A percentile compares a stretch with the other conserved stretches of the same genome.
phyloP scores from a whole-genome alignment of 2,329 filamentous ascomycete genomes.

The Trichoderma koningiopsis region DNA sequence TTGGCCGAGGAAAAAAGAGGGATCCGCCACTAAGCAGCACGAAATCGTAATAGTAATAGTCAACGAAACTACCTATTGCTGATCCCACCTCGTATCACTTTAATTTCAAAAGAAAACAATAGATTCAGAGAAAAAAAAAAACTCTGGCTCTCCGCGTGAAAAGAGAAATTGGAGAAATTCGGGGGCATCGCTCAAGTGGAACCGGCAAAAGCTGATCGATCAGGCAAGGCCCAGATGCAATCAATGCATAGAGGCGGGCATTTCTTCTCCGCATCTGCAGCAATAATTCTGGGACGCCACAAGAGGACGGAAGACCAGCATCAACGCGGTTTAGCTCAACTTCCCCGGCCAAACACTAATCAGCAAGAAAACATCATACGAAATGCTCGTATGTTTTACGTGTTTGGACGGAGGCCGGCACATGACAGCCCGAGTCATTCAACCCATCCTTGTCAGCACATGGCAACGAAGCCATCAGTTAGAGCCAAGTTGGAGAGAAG shows the following conservation, averaged over 20 bases:
- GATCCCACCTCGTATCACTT: not conserved
- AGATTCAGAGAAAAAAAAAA: not conserved
- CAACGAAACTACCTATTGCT: not conserved
- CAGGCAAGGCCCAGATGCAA: not conserved
- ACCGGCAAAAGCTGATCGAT: not conserved
- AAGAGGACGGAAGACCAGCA: not conserved
- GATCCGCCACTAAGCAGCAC: not conserved
- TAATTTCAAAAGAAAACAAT: not conserved
- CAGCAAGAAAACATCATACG: not conserved
- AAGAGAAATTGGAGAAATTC: not conserved
- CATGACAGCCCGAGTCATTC: constrained; percentile 20
- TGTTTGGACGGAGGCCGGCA: not conserved
- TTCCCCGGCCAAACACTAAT: not conserved
- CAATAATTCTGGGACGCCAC: not conserved
- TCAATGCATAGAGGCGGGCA: not conserved
- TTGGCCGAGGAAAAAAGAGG: not conserved
- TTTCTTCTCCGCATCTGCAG: not conserved
- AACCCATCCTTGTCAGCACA: constrained; percentile 11
- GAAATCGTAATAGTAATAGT: not conserved
- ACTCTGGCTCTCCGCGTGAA: constrained; percentile 11
- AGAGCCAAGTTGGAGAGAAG: not conserved
- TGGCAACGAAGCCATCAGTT: not conserved
- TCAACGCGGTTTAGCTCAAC: not conserved
- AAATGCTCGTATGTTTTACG: not conserved
- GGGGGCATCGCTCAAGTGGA: constrained; percentile 6